Base-by-base conservation (phyloP, 2,329 filamentous ascomycete species). In the Fusarium redolens region DNA sequence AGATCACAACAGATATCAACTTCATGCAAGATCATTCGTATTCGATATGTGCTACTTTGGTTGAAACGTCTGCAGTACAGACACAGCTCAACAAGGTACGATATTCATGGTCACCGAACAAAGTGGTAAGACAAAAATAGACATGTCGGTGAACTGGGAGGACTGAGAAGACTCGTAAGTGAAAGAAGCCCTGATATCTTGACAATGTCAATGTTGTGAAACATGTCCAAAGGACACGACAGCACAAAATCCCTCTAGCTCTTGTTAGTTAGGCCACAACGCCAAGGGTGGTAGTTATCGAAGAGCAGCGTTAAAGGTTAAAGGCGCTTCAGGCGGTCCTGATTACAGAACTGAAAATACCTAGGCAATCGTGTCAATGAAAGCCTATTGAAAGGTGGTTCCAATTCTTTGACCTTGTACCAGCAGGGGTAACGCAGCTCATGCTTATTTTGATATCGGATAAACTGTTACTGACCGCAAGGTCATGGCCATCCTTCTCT, bases 21-120 rank as follows among this genome's bases (percentile, higher is more conserved):
- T n/a, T 18, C 31, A 68, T 68, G 56, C 50, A 40, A 47, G 40
- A 63, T 64, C 30, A 14, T 55, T 64, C 51, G 66, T 65, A 45
- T 55, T 51, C n/a, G 25, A 64, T 44, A 25, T 52, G 31, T 33
- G 37, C 31, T 20, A 44, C 38, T 20, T 15, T 37, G 5, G 17
- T 22, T 43, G 20, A 15, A 17, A 38, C 45, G 9, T 20, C 18
- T 14, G 25, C 25, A 38, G 22, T 28, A 7, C 25, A 25, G 22
- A 54, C 33, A 38, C 18, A 33, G 30, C 17, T 20, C 14, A 51
- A 48, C 38, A 18, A 56, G 37, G 40, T 33, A 15, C 43, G 37
- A 40, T 43, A 40, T 55, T 55, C 35, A 37, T 31, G 28, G 40
- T 33, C 37, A 45, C 52, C 25, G 18, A 35, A n/a, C 28, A 45